Evolutionary conservation across 192 early-diverging fungal species (phyloP), one percentile per base, ranked within the genome.

Genomic region (Coemansia sp.): DNA sequence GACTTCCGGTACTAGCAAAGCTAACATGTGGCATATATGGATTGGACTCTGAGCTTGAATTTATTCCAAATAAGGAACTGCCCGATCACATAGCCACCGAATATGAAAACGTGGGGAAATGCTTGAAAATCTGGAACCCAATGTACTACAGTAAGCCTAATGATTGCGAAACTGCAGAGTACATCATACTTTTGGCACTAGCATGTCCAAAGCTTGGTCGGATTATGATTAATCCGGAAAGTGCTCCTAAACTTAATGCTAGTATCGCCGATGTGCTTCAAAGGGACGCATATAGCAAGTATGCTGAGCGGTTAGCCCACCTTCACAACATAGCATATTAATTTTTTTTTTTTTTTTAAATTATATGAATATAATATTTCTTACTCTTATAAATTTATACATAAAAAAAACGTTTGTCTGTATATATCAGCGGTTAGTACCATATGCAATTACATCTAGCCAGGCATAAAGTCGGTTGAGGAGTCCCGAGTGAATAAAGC

Each of bases 401-500:
- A 56, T 2, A 13, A 32, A 9, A 9, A 49, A 39, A 16, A 65
- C 4, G 18, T 16, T 8, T 12, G 3, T 4, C 35, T 37, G 35
- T 0, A 47, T 39, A 9, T 10, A 22, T 41, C 24, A 64, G 20
- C 70, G 64, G 41, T 61, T 50, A 22, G 60, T 61, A 6, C 72
- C 72, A 56, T 68, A 71, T 11, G 69, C 78, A 39, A 82, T 72
- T 3, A 73, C 50, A 62, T 87, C 86, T 6, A 89, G 70, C 73
- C 86, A 88, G 10, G 82, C 72, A 30, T 89, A 89, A 1, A 89
- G 80, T 1, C 83, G 74, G 63, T 89, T 89, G 37, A 89, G 72
- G n/a, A 88, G 67, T 0, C 88, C 88, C 20, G 84, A 82, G 58
- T 89, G 84, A 37, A 89, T 78, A 22, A 89, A 89, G 1, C 88